Evolutionary conservation across 192 early-diverging fungal species (phyloP).

Genomic region (Rhizoclosmatium globosum): DNA sequence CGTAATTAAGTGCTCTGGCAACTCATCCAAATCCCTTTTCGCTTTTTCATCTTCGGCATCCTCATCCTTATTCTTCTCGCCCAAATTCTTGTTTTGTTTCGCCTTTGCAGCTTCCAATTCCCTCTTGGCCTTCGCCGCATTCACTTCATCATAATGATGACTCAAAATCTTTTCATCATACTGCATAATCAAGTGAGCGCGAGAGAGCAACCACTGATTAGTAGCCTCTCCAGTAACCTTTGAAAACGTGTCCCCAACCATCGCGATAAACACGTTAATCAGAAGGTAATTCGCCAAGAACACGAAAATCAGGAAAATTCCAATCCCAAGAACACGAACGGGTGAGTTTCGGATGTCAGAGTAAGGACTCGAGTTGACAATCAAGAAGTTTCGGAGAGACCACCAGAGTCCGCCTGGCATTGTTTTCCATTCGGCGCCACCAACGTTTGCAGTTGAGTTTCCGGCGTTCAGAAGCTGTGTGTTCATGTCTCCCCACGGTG

Average conservation of each 20-base stretch:
- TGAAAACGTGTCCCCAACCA: constrained; percentile 16
- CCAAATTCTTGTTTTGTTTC: too few species aligned
- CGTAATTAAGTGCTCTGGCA: background rate
- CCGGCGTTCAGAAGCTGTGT: background rate
- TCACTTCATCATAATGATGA: constrained; percentile 8
- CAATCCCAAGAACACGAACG: background rate
- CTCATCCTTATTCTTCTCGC: too few species aligned
- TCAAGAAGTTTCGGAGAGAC: constrained; percentile 12
- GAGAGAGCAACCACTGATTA: constrained; percentile 20
- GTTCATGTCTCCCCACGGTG: constrained; percentile 9
- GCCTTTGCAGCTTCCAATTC: background rate
- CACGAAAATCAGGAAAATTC: background rate
- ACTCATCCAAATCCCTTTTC: background rate
- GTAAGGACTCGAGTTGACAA: constrained; percentile 1
- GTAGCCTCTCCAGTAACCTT: background rate
- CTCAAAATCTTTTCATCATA: constrained; percentile 15
- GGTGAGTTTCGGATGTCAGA: background rate
- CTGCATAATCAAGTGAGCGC: constrained; percentile 31
- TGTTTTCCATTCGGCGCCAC: constrained; percentile 10
- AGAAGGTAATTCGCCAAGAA: constrained; percentile 20
- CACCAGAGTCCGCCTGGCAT: constrained; percentile 12
- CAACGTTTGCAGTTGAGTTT: background rate
- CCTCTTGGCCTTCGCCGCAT: background rate
- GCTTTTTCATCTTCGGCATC: too few species aligned
- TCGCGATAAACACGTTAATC: constrained; percentile 33